A percentile compares a stretch with the other conserved stretches of the same genome.
Conservation (phyloP, 495 filamentous ascomycete species). For the Penicillium desertorum region DNA sequence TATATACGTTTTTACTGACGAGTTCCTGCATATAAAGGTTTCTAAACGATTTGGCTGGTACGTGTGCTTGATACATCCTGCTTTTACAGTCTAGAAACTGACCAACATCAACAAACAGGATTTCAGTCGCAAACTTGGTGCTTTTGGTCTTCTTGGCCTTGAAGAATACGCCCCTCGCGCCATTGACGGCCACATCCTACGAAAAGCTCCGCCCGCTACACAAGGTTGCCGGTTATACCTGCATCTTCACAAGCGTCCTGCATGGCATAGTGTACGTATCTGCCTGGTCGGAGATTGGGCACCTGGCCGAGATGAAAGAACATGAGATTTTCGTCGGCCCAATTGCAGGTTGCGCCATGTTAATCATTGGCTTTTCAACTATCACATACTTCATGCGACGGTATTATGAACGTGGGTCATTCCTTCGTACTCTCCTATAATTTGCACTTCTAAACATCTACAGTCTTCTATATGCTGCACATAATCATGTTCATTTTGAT, state of each 20-base stretch:
- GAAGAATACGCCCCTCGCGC: conserved; percentile 59
- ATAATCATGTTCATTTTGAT: conserved; percentile 52
- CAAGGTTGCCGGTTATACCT: conserved; percentile 55
- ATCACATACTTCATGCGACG: conserved; percentile 33
- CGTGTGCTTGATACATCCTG: neutral
- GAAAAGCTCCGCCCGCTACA: conserved; percentile 60
- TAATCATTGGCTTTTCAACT: conserved; percentile 36
- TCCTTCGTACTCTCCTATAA: no score
- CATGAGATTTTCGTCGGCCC: conserved; percentile 45
- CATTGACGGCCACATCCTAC: conserved; percentile 57
- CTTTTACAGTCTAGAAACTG: neutral
- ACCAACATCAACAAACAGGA: conserved; percentile 34
- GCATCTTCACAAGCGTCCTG: conserved; percentile 42
- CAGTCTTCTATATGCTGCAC: conserved; percentile 55
- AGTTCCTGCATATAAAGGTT: neutral
- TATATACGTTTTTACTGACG: neutral
- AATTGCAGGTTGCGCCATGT: conserved; percentile 47
- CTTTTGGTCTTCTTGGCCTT: conserved; percentile 58
- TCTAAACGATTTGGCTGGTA: conserved; percentile 10
- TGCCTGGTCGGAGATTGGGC: conserved; percentile 22
- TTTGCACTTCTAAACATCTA: neutral
- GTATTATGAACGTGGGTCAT: conserved; percentile 44
- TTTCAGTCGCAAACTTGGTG: conserved; percentile 50
- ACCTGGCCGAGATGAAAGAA: conserved; percentile 31
- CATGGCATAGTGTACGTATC: conserved; percentile 46